A percentile compares a stretch with the other conserved stretches of the same genome.
Evolutionary conservation across 2,329 filamentous ascomycete genomes (phyloP).

Genomic region (Beauveria pseudobassiana): DNA sequence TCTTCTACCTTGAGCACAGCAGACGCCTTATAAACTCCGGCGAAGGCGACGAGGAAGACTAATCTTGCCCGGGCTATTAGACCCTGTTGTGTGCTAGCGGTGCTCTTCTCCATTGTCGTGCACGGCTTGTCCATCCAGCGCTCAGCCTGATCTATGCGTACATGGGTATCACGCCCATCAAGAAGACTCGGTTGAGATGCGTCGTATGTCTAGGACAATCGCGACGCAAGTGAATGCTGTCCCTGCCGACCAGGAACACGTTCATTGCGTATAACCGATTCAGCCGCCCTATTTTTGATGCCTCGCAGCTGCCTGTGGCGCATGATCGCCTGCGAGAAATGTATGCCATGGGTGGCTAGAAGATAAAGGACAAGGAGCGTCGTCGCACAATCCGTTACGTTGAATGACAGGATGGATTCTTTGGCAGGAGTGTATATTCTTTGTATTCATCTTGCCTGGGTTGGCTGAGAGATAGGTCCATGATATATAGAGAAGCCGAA

Average conservation of each 20-base stretch:
- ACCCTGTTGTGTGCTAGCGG: constrained; percentile 12
- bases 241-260: constrained; percentile 26
- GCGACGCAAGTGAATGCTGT: constrained; percentile 33
- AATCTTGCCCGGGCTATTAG: constrained; percentile 29
- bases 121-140: constrained; percentile 40
- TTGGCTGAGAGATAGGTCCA: not conserved
- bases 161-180: constrained; percentile 32
- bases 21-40: constrained; percentile 31
- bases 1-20: constrained; percentile 60
- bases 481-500: not conserved
- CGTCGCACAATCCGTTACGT: constrained; percentile 8
- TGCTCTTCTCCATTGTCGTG: constrained; percentile 34
- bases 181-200: constrained; percentile 33
- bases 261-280: constrained; percentile 44
- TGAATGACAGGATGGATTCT: not conserved
- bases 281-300: constrained; percentile 27
- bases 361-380: not conserved
- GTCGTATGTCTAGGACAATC: constrained; percentile 28
- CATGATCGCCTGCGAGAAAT: not conserved
- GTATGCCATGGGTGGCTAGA: not conserved
- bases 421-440: not conserved
- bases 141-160: constrained; percentile 32
- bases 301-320: constrained; percentile 3
- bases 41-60: constrained; percentile 25
- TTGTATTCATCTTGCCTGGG: not conserved